Base-by-base conservation (phyloP, 768 basidiomycete species). In the Hygrophoropsis aurantiaca region DNA sequence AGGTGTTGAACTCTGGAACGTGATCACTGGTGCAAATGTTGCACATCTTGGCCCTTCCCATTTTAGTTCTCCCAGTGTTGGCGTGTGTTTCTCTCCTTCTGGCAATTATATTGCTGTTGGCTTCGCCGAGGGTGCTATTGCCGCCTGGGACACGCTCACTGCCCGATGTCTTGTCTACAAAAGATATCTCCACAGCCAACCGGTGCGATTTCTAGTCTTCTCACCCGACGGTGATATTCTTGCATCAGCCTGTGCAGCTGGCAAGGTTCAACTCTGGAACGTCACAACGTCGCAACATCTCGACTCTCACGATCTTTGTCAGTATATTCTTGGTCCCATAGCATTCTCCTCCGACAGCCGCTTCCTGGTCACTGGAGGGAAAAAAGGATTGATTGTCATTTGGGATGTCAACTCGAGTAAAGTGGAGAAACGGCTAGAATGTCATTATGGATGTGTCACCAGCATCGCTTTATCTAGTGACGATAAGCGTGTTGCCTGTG, bases 401-500 rank as follows among this genome's bases (percentile, higher is more conserved):
- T 64, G 65, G 64, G 54, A 66, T 33, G 40, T 48, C 43, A 36
- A 40, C 4, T 50, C 24, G 0, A 59, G 59, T 19, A 51, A 51
- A 36, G 2, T 51, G 15, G 27, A 55, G 15, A 47, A 45, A 2
- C 47, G 48, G 13, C 44, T 64, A 48, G 54, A 43, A 9, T 55
- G 64, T 1, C 62, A 65, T 42, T 49, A 20, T 10, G 50, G 45
- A 15, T 45, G 44, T 2, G 46, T 66, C 35, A 54, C 16, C 16
- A 56, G 52, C 3, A 33, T 64, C n/a, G 47, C 47, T 9, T 36
- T 64, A 8, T 64, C 63, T 7, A 24, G 21, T 10, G 44, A 61
- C 44, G 23, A 4, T n/a, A 39, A 32, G 2, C 51, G 32, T 21
- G 2, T 58, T 4, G 62, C 48, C 7, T 57, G 59, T 1, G 59